Conservation (phyloP, 768 basidiomycete species). For the Lactifluus hygrophoroides region DNA sequence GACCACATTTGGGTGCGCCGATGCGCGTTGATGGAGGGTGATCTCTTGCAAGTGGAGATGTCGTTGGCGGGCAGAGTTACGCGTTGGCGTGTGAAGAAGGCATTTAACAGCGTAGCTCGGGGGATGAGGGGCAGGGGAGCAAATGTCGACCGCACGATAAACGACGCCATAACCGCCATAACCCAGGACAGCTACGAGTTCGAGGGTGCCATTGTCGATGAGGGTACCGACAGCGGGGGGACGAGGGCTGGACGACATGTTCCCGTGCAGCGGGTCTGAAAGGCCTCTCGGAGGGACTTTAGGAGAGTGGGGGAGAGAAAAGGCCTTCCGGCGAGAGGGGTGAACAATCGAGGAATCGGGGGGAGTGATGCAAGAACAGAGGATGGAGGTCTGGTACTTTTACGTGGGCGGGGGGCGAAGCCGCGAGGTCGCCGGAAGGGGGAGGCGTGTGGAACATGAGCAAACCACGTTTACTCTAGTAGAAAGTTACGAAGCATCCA, state of each 20-base stretch:
- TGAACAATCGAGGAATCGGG: constrained; percentile 24
- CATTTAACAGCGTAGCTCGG: constrained; percentile 88
- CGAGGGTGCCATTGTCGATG: constrained; percentile 75
- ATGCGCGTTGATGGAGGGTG: constrained; percentile 64
- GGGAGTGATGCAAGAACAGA: constrained; percentile 22
- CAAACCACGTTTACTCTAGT: constrained; percentile 20
- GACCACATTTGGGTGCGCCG: constrained; percentile 73
- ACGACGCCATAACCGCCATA: constrained; percentile 95
- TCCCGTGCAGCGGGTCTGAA: constrained; percentile 19
- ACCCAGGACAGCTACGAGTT: constrained; percentile 82
- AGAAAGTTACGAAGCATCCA: neutral
- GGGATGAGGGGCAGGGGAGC: constrained; percentile 29
- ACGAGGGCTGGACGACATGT: constrained; percentile 27
- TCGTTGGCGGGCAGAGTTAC: constrained; percentile 48
- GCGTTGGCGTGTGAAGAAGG: constrained; percentile 47
- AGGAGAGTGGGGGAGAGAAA: neutral
- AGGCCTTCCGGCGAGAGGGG: constrained; percentile 17
- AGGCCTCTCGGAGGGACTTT: constrained; percentile 13
- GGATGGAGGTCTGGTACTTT: constrained; percentile 22
- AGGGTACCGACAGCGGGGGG: constrained; percentile 56
- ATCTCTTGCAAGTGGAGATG: constrained; percentile 83
- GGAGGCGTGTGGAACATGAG: constrained; percentile 32
- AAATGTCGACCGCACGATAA: constrained; percentile 71
- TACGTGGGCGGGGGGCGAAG: constrained; percentile 27
- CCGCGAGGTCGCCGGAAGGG: constrained; percentile 25